Base-by-base conservation (phyloP, 139 green algal genomes). In the Parachlorella kessleri region DNA sequence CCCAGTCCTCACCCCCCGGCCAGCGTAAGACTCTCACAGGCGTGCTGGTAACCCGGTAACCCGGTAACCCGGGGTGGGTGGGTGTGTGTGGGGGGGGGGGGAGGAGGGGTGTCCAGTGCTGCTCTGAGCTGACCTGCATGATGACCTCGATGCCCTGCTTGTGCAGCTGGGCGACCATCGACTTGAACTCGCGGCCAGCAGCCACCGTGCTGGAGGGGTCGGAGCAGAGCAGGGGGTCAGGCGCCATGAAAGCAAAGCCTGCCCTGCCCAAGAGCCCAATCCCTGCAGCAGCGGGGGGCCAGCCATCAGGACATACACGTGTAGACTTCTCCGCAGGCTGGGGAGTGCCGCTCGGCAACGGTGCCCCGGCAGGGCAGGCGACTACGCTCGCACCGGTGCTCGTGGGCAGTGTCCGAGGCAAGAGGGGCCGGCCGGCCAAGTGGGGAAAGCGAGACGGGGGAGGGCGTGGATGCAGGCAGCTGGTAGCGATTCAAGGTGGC, bases 101-200 rank as follows among this genome's bases (percentile, higher is more conserved):
- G n/a, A n/a, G n/a, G n/a, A n/a, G n/a, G n/a, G n/a, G n/a, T n/a
- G n/a, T n/a, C n/a, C n/a, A n/a, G n/a, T n/a, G n/a, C n/a, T n/a
- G 14, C 30, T 2, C 26, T 14, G 18, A 4, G 21, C 78, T 2
- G 42, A 88, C 85, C 78, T 89, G 81, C 55, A 94, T 69, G 24
- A 94, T 74, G 3, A 96, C 91, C 82, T 94, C 88, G 24, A 96
- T 74, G 68, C 92, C 92, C 23, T 81, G 80, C 0, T 41, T 69
- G 48, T 95, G 91, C 66, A 94, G 71, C 33, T 73, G 81, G 18
- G 55, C 63, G 8, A 95, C 73, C 42, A 91, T 75, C n/a, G 54
- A 21, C 76, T 90, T 87, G 35, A 96, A 77, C 83, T 96, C 91
- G 23, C 53, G 33, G 1, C 79, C 80, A 5, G 90, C 84, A 30